Evolutionary conservation across 2,329 filamentous ascomycete species (phyloP).

Genomic region (Chaetomiaceae sp.): DNA sequence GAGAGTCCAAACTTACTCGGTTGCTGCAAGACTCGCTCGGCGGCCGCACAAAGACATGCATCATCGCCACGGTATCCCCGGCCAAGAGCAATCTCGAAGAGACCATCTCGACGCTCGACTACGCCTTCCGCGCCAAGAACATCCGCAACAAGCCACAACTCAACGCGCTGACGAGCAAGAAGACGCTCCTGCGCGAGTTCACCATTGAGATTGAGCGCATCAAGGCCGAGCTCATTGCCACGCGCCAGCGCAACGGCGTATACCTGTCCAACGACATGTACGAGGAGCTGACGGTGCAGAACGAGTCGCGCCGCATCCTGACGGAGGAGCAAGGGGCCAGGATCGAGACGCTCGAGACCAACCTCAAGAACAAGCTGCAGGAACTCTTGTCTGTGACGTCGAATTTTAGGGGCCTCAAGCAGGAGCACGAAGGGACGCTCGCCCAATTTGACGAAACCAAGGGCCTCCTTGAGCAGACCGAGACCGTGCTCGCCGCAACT

Average conservation of each 20-base stretch:
- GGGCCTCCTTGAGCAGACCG: constrained; percentile 78
- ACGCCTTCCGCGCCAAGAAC: constrained; percentile 96
- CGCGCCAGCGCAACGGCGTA: constrained; percentile 88
- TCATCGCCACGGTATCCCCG: constrained; percentile 93
- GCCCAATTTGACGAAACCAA: constrained; percentile 72
- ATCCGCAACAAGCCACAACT: constrained; percentile 97
- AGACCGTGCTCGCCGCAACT: constrained; percentile 74
- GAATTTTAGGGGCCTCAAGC: constrained; percentile 82
- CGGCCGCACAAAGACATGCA: constrained; percentile 94
- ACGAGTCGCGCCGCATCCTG: constrained; percentile 85
- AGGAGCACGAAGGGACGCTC: constrained; percentile 77
- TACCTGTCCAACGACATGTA: constrained; percentile 86
- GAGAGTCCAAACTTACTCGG: constrained; percentile 94
- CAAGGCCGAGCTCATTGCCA: constrained; percentile 89
- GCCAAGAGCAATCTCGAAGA: constrained; percentile 95
- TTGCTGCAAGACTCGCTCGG: constrained; percentile 94
- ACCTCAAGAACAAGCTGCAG: constrained; percentile 87
- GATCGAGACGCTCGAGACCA: constrained; percentile 86
- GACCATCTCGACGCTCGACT: constrained; percentile 96
- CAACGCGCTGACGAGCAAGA: constrained; percentile 89
- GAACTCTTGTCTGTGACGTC: constrained; percentile 83
- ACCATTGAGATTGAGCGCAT: constrained; percentile 90
- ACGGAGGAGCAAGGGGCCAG: constrained; percentile 89
- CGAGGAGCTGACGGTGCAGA: constrained; percentile 86
- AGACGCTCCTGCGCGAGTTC: constrained; percentile 84